Evolutionary conservation across 306 rosid genomes (phyloP), one percentile per base, ranked within the genome.

Genomic region (Cucurbita moschata): DNA sequence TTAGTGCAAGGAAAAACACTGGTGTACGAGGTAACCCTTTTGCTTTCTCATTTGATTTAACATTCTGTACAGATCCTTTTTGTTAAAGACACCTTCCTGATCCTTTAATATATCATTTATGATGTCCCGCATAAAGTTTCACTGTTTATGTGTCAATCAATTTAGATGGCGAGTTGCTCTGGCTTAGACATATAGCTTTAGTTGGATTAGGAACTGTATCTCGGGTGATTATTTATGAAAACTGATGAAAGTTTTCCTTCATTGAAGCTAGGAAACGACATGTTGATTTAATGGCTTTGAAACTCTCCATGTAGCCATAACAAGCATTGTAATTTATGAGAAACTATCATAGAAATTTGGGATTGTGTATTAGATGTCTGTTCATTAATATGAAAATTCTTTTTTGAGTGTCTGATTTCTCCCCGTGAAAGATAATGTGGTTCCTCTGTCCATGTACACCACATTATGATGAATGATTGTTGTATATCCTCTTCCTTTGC

Each of bases 21-120:
- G 16, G 49, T 2, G 74, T 49, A 15, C 21, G 59, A 70, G 74
- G 74, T 70, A 70, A 70, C 42, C 55, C 26, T 70, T 70, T 70
- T 49, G 47, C 47, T 8, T 21, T 14, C 44, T 70, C 43, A 4
- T 70, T 50, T 70, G 9, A 52, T 51, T 51, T 70, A 50, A 35
- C 14, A 15, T 50, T 50, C 10, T 26, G 12, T 51, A 51, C 52
- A 4, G 35, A 50, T 23, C 7, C 39, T 14, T 18, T 13, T 70
- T 70, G 74, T 70, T 50, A 11, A 8, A 30, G 35, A 21, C 21
- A 51, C 21, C 26, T 1, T 69, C 26, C 0, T 70, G 60, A 49
- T 18, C 10, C 15, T 70, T 30, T 16, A 70, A 70, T 16, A 51
- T 68, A 68, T 66, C 72, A 44, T 42, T 14, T 51, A 70, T 50